Evolutionary conservation across 2,329 filamentous ascomycete genomes (phyloP), one percentile per base, ranked within the genome.

Genomic region (Alternaria gaisen): DNA sequence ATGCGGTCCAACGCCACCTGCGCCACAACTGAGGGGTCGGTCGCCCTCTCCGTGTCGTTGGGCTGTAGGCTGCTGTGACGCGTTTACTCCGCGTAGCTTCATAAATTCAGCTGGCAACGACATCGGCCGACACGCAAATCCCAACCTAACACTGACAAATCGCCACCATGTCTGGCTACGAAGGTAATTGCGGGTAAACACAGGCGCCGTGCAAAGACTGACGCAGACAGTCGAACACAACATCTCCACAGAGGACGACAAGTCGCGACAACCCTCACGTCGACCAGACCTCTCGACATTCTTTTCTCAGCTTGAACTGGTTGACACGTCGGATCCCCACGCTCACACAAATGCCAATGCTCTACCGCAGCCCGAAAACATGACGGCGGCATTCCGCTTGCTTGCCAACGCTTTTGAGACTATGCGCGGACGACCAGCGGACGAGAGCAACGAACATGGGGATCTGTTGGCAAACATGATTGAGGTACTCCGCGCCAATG

Each of bases 241-340:
- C 73, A 82, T 84, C 67, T 69, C 78, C 53, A 66, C 75, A 50
- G 72, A 79, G 40, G 70, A 79, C 22, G 60, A 72, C 58, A 76
- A 72, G 57, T 66, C 75, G 54, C 72, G 73, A 63, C 78, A 78
- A 18, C 77, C 77, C 34, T 78, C 79, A 55, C 86, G 86, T 64
- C 85, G 87, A 53, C 88, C 88, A 28, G 88, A 90, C 74, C 83
- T 90, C 41, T 87, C 85, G 41, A 88, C 87, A 69, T 90, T 90
- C 81, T 89, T 89, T 80, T 83, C 84, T 58, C 85, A 85, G 44
- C 85, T 90, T 61, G 85, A 88, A 68, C 83, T 87, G 58, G 80
- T 84, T 30, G 83, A 84, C 62, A 87, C 84, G 9, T 84, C 83
- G 30, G 82, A 84, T 71, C 77, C 81, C 7, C 76, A 80, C 57